A percentile compares a stretch with the other conserved stretches of the same genome.
phyloP scores from a whole-genome alignment of 805 yeast species.

The Wickerhamiella azymoides region DNA sequence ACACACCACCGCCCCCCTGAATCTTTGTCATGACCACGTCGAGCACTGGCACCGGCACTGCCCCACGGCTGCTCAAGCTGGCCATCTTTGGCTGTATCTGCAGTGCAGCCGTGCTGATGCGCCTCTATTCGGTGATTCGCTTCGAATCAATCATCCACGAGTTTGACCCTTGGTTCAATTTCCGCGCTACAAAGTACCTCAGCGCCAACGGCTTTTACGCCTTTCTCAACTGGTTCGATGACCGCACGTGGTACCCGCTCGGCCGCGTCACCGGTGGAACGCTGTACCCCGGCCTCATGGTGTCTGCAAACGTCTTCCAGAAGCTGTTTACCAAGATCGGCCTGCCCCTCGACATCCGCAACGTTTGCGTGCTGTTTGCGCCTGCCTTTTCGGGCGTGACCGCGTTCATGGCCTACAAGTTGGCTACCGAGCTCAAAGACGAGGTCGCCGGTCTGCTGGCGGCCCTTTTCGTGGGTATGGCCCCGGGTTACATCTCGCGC shows the following conservation, averaged over 20 bases:
- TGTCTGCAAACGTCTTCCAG: slow-evolving; percentile 86
- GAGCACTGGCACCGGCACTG: neutral
- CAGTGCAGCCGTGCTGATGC: slow-evolving; percentile 82
- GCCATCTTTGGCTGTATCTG: slow-evolving; percentile 64
- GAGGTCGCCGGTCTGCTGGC: slow-evolving; percentile 80
- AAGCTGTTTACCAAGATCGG: slow-evolving; percentile 48
- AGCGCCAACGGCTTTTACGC: slow-evolving; percentile 75
- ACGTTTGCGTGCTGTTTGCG: slow-evolving; percentile 88
- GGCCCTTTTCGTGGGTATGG: slow-evolving; percentile 91
- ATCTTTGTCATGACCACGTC: neutral
- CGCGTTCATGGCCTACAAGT: slow-evolving; percentile 73
- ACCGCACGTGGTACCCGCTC: slow-evolving; percentile 96
- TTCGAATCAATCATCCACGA: slow-evolving; percentile 96
- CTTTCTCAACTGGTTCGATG: slow-evolving; percentile 96
- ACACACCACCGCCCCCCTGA: no score
- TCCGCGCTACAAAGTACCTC: slow-evolving; percentile 86
- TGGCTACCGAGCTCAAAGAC: slow-evolving; percentile 83
- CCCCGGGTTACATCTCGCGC: slow-evolving; percentile 96
- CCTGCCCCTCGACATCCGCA: slow-evolving; percentile 85
- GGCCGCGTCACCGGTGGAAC: slow-evolving; percentile 99
- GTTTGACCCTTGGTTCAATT: slow-evolving; percentile 56
- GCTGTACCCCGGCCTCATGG: slow-evolving; percentile 95
- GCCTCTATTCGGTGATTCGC: slow-evolving; percentile 90
- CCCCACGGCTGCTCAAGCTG: slow-evolving; percentile 36
- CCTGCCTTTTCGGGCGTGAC: slow-evolving; percentile 94